phyloP scores from a whole-genome alignment of 345 rosid genomes.

The Kernera saxatilis region DNA sequence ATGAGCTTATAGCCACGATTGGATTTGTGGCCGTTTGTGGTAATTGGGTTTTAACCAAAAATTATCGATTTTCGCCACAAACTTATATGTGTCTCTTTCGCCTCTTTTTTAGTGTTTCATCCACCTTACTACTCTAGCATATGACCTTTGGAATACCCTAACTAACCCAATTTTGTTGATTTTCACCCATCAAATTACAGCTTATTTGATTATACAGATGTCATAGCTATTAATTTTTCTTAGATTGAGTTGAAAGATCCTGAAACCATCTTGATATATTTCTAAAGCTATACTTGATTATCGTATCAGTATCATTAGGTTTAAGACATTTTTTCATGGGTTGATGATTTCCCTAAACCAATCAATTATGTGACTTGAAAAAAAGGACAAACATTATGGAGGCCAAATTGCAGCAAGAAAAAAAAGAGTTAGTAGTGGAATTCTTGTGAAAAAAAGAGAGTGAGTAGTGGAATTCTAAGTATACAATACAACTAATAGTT shows the following conservation, averaged over 20 bases:
- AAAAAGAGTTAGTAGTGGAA: conserved; percentile 3
- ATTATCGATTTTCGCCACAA: too few relatives aligned
- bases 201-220: not conserved
- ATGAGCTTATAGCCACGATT: too few relatives aligned
- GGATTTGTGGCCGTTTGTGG: too few relatives aligned
- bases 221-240: not conserved
- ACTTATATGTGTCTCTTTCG: not conserved
- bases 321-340: not conserved
- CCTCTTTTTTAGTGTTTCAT: not conserved
- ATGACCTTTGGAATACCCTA: not conserved
- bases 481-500: conserved; percentile 1
- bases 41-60: too few relatives aligned
- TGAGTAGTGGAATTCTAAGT: conserved; percentile 14
- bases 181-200: not conserved
- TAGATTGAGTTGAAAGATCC: conserved; percentile 23
- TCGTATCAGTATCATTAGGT: not conserved
- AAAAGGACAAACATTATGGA: not conserved
- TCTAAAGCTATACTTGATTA: conserved; percentile 12
- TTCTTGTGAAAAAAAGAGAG: not conserved
- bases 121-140: too few relatives aligned
- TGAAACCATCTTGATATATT: not conserved
- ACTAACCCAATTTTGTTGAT: not conserved
- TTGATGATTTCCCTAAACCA: not conserved
- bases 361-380: conserved; percentile 16
- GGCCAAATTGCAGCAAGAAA: not conserved